Conservation (phyloP, 352 stramenopile genomes). For the Globisporangium viniferum region DNA sequence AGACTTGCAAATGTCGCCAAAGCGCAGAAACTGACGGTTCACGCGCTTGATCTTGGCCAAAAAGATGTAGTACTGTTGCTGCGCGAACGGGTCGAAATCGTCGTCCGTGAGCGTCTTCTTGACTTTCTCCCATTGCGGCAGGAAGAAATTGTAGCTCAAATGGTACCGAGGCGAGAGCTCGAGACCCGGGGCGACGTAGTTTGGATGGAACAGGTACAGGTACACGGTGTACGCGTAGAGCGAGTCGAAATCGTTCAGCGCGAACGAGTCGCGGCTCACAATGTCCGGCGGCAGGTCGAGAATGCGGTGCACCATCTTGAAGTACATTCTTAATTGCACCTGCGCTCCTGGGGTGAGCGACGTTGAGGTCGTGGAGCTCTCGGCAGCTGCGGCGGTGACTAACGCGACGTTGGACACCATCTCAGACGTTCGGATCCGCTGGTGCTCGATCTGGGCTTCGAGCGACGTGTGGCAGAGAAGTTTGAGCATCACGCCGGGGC, state of each 20-base stretch:
- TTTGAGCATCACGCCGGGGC: constrained; percentile 67
- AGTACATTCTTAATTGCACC: constrained; percentile 68
- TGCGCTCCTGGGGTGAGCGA: constrained; percentile 49
- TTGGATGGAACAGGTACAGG: constrained; percentile 61
- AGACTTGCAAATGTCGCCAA: constrained; percentile 48
- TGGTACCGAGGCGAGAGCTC: constrained; percentile 44
- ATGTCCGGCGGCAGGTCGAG: constrained; percentile 61
- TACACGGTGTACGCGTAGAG: constrained; percentile 66
- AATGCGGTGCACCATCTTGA: constrained; percentile 51
- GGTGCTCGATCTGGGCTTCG: constrained; percentile 50
- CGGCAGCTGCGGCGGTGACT: constrained; percentile 20
- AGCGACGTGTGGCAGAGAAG: constrained; percentile 58
- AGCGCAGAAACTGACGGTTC: constrained; percentile 56
- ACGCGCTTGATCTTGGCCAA: constrained; percentile 62
- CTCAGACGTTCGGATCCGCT: constrained; percentile 44
- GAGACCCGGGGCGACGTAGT: constrained; percentile 49
- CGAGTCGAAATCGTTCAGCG: constrained; percentile 73
- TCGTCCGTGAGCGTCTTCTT: constrained; percentile 53
- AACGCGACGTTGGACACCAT: constrained; percentile 20
- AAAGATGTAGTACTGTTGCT: constrained; percentile 78
- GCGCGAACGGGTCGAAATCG: constrained; percentile 58
- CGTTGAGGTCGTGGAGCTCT: constrained; percentile 55
- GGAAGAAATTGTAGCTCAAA: constrained; percentile 54
- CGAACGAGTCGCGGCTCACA: constrained; percentile 61
- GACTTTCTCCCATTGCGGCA: constrained; percentile 66